phyloP scores from a whole-genome alignment of 2,329 filamentous ascomycete genomes.

The Trichoderma sp. region DNA sequence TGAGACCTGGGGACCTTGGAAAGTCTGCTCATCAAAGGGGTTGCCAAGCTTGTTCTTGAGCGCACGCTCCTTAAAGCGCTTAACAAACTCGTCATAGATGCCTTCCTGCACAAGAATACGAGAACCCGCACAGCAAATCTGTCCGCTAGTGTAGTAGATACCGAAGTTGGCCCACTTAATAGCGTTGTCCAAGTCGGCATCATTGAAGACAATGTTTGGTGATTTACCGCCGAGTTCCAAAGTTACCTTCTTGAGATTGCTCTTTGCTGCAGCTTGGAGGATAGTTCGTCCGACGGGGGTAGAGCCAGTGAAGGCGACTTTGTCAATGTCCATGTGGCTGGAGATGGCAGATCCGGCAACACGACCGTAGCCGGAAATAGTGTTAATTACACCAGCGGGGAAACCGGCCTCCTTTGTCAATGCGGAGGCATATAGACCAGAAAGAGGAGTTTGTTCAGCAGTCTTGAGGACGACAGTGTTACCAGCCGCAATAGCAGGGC shows the following conservation, averaged over 20 bases:
- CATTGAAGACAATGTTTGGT: slow-evolving; percentile 78
- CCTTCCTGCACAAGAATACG: slow-evolving; percentile 84
- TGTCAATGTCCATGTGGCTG: slow-evolving; percentile 79
- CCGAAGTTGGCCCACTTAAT: slow-evolving; percentile 78
- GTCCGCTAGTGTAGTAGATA: slow-evolving; percentile 68
- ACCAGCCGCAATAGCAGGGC: slow-evolving; percentile 71
- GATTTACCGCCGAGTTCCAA: slow-evolving; percentile 81
- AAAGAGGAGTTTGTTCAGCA: slow-evolving; percentile 44
- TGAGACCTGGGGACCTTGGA: slow-evolving; percentile 87
- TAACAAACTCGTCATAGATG: slow-evolving; percentile 86
- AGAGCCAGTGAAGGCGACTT: slow-evolving; percentile 82
- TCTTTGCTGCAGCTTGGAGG: slow-evolving; percentile 78
- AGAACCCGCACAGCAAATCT: slow-evolving; percentile 75
- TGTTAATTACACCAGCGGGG: slow-evolving; percentile 76
- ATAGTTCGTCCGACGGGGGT: slow-evolving; percentile 73
- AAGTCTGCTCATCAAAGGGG: slow-evolving; percentile 76
- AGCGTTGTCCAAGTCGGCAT: slow-evolving; percentile 76
- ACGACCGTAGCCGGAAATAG: slow-evolving; percentile 78
- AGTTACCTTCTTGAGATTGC: slow-evolving; percentile 82
- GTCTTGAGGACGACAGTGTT: slow-evolving; percentile 76
- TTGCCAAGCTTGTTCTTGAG: slow-evolving; percentile 77
- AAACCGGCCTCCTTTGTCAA: slow-evolving; percentile 71
- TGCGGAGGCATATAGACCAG: slow-evolving; percentile 25
- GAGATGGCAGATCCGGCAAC: slow-evolving; percentile 76
- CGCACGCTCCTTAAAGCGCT: slow-evolving; percentile 77